Base-by-base conservation (phyloP, 345 rosid genomes). In the Cardiospermum halicacabum region DNA sequence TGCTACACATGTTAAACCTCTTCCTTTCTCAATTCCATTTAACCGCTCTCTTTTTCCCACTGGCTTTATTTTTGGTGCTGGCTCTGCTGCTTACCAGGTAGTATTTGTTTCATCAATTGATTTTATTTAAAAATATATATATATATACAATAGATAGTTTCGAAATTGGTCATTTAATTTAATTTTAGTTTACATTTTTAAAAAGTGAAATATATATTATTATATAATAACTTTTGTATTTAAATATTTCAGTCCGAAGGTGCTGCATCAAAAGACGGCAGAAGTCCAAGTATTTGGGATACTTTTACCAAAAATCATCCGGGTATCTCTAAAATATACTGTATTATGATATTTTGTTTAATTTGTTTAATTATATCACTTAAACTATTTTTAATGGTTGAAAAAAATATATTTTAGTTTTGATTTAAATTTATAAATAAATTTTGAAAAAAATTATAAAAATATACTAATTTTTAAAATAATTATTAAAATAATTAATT, bases 261-360 rank as follows among this genome's bases (percentile, higher is more conserved):
- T 31, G 75, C 26, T 43, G 67, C 63, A 18, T 4, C 55, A 26
- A 34, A 31, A 24, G 75, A 65, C n/a, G 75, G 75, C 30, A 72
- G 47, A n/a, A 67, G 70, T 42, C 62, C 67, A 12, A 66, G 67
- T 13, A 53, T 61, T 26, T 37, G 58, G 5, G 55, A 5, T 47
- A 47, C 51, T 47, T 47, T 47, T 24, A 47, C 51, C 8, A 47
- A 47, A 10, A 47, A 47, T 11, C 61, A 53, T 19, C 64, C 67
- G 7, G 67, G 56, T 72, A 26, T 31, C 21, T 63, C 48, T 9
- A 28, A 4, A n/a, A 18, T 5, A n/a, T 15, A 16, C 50, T 21
- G 6, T 45, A 45, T n/a, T 45, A 15, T 4, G 50, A 7, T 45
- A 7, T 18, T 15, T 45, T 45, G 50, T 21, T 45, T 21, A 45